phyloP scores from a whole-genome alignment of 768 basidiomycete species.

The Sutorius australiensis region DNA sequence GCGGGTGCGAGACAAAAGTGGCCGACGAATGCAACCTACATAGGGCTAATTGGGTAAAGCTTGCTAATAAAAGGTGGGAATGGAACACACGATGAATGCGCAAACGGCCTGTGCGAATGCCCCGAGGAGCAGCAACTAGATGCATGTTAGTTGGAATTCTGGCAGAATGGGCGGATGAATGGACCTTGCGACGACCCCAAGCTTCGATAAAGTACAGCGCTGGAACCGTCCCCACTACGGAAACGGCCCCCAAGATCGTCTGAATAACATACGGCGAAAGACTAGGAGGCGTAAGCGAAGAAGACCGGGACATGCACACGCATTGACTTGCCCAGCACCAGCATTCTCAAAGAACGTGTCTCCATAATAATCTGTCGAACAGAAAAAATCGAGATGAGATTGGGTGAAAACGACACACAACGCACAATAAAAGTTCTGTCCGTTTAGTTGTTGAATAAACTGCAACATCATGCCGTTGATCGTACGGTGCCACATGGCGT shows the following conservation, averaged over 20 bases:
- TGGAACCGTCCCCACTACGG: constrained; percentile 68
- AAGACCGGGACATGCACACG: neutral
- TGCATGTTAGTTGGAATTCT: neutral
- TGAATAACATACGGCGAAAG: constrained; percentile 73
- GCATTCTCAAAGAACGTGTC: constrained; percentile 78
- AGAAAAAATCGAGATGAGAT: constrained; percentile 7
- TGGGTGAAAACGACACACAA: constrained; percentile 2
- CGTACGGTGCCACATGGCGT: constrained; percentile 70
- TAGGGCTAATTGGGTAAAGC: neutral
- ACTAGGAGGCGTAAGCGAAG: constrained; percentile 24
- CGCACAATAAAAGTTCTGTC: constrained; percentile 78
- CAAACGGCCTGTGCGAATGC: constrained; percentile 58
- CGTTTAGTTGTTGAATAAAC: constrained; percentile 77
- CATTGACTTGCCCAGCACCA: constrained; percentile 50
- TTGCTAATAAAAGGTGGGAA: neutral
- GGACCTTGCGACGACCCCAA: constrained; percentile 67
- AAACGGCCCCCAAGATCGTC: constrained; percentile 69
- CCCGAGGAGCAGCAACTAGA: constrained; percentile 62
- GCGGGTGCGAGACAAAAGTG: constrained; percentile 60
- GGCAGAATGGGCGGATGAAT: constrained; percentile 1
- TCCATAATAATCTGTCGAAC: constrained; percentile 66
- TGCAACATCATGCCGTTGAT: constrained; percentile 80
- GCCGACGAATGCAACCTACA: constrained; percentile 64
- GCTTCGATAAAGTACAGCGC: constrained; percentile 66
- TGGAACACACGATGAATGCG: constrained; percentile 50